Conservation (phyloP, 495 filamentous ascomycete genomes). For the Haplographium delicatum region DNA sequence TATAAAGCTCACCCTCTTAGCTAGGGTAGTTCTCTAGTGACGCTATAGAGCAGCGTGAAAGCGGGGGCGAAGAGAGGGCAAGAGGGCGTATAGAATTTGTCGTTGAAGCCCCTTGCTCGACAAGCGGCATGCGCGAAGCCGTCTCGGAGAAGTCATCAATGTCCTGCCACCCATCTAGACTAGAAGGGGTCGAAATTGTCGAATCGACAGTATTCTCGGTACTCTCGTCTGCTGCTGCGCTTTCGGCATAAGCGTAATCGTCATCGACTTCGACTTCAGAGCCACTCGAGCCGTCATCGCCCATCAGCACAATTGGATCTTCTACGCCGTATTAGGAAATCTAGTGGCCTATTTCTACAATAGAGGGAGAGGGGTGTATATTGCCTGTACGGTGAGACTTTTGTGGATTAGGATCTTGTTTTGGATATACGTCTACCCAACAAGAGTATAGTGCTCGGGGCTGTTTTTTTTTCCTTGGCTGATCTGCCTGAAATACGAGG, state of each 20-base stretch:
- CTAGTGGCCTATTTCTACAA: constrained; percentile 12
- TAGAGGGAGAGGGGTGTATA: constrained; percentile 8
- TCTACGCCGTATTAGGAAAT: constrained; percentile 13
- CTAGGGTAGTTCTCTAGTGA: constrained; percentile 15
- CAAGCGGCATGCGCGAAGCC: constrained; percentile 4
- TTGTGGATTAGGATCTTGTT: neutral
- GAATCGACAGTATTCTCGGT: constrained; percentile 10
- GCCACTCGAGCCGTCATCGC: constrained; percentile 12
- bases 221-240: neutral
- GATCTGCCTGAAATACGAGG: too few species aligned
- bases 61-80: constrained; percentile 6
- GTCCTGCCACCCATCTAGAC: constrained; percentile 11
- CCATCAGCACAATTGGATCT: constrained; percentile 17
- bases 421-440: neutral
- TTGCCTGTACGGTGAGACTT: constrained; percentile 3
- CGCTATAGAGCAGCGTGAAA: constrained; percentile 12
- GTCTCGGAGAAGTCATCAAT: constrained; percentile 19
- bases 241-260: constrained; percentile 4
- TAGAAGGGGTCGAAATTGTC: constrained; percentile 10
- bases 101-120: constrained; percentile 9
- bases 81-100: constrained; percentile 5
- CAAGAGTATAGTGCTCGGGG: too few species aligned
- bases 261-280: constrained; percentile 14
- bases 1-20: constrained; percentile 11
- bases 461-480: too few species aligned